Base-by-base conservation (phyloP, 495 filamentous ascomycete genomes). In the Immersiella caudata region DNA sequence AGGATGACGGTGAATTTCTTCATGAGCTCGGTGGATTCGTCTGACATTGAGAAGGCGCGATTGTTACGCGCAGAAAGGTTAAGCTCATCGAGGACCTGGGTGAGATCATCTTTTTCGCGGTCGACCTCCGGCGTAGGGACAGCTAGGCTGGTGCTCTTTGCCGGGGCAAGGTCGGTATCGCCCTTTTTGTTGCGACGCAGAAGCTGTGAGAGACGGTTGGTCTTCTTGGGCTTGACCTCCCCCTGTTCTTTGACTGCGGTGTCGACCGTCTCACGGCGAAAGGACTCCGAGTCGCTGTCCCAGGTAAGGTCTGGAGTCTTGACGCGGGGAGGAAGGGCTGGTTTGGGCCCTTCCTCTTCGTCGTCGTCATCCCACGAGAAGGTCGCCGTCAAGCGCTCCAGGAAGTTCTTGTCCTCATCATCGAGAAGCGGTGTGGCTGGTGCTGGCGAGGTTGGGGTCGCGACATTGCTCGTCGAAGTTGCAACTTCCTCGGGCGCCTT, bases 1-100 rank as follows among this genome's bases (percentile, higher is more conserved):
- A 99, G 88, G 33, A 97, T 89, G 50, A 93, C 79, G 21, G 91
- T 92, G 84, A 99, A 99, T 67, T 89, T 90, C 52, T 86, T 84
- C 46, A 96, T 82, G 3, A 97, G 84, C 67, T 93, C 88, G 73
- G 91, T 85, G 2, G 91, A 93, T 49, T 88, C 85, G 56, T 87
- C 83, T 11, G 91, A 90, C 52, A 97, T 82, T n/a, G 89, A 89
- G 78, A 96, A 93, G 56, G 90, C 89, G 21, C 87, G 87, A 76
- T 93, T 93, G 78, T 94, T 75, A 14, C 66, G 87, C 6, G 91
- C 89, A 18, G 90, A 84, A 24, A 97, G 84, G 73, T 93, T 93
- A 51, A 97, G 84, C 21, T 90, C 81, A 75, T 94, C 90, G 25
- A 97, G 87, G 8, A 93, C 86, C 20, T 83, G 84, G 56, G 86